Conservation (phyloP, 768 basidiomycete genomes). For the Boletus sp. region DNA sequence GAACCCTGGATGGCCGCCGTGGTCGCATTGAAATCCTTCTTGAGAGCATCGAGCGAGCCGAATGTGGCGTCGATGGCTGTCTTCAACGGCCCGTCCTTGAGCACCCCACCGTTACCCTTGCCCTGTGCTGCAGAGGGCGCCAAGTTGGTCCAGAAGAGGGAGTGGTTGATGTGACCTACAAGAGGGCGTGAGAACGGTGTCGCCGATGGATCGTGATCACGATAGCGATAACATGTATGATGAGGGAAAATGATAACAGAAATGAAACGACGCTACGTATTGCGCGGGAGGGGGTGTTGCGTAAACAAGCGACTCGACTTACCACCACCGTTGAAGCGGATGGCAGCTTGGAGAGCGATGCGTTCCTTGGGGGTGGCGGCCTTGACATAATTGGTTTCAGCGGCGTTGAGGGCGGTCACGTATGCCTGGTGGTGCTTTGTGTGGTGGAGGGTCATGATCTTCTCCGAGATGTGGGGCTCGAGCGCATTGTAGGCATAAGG, state of each 20-base stretch:
- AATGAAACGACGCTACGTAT: background rate
- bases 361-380: conserved; percentile 68
- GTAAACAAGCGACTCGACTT: conserved; percentile 37
- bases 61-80: conserved; percentile 58
- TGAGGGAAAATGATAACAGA: background rate
- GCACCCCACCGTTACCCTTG: conserved; percentile 58
- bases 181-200: background rate
- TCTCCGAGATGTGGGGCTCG: conserved; percentile 86
- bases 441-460: conserved; percentile 96
- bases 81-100: conserved; percentile 65
- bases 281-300: background rate
- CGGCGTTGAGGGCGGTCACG: conserved; percentile 87
- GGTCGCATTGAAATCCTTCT: conserved; percentile 79
- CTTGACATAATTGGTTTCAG: conserved; percentile 72
- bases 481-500: conserved; percentile 84
- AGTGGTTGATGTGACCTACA: conserved; percentile 87
- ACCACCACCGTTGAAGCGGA: conserved; percentile 98
- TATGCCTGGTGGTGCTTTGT: conserved; percentile 95
- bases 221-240: conserved; percentile 12
- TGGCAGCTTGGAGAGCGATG: conserved; percentile 84
- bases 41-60: conserved; percentile 67
- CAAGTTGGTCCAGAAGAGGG: conserved; percentile 95
- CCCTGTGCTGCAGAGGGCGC: conserved; percentile 54
- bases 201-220: conserved; percentile 3
- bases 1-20: conserved; percentile 88